Percentiles rank a stretch among this genome's conserved stretches.
These are phyloP conservation scores for Coelastrella sp. DNA, from an alignment of 139 green algal genomes.

Conservation along the genomic window DNA sequence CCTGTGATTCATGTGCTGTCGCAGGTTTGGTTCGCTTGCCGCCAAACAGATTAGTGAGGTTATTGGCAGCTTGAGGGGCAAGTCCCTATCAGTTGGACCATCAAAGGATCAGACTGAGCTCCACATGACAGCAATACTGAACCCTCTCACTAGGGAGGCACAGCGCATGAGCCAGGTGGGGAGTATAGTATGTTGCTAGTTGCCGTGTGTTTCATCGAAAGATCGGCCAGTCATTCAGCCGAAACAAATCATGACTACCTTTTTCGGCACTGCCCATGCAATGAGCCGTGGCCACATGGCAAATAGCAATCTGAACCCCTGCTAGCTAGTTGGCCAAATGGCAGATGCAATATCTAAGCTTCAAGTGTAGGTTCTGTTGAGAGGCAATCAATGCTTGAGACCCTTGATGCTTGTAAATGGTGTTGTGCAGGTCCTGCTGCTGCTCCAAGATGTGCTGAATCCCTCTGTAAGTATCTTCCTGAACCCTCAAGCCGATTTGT, in stretches of 20 bases:
- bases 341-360: too few species aligned
- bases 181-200: too few species aligned
- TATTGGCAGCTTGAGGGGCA: slow-evolving; percentile 22
- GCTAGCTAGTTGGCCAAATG: too few species aligned
- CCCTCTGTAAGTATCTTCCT: slow-evolving; percentile 62
- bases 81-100: neutral
- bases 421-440: slow-evolving; percentile 64
- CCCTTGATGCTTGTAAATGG: too few species aligned
- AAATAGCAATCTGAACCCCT: too few species aligned
- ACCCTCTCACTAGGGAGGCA: slow-evolving; percentile 73
- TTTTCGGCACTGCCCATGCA: too few species aligned
- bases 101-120: slow-evolving; percentile 35
- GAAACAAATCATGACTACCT: too few species aligned
- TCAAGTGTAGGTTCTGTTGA: too few species aligned
- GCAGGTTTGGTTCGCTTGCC: slow-evolving; percentile 36
- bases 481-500: slow-evolving; percentile 73
- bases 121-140: slow-evolving; percentile 71
- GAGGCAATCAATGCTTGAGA: neutral
- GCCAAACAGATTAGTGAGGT: slow-evolving; percentile 52
- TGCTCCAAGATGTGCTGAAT: slow-evolving; percentile 53
- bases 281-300: too few species aligned
- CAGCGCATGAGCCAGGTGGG: slow-evolving; percentile 63
- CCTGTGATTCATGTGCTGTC: too few species aligned
- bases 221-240: too few species aligned
- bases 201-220: too few species aligned